Conservation (phyloP, 1,139 yeast species). For the Geotrichum macrosporum region DNA sequence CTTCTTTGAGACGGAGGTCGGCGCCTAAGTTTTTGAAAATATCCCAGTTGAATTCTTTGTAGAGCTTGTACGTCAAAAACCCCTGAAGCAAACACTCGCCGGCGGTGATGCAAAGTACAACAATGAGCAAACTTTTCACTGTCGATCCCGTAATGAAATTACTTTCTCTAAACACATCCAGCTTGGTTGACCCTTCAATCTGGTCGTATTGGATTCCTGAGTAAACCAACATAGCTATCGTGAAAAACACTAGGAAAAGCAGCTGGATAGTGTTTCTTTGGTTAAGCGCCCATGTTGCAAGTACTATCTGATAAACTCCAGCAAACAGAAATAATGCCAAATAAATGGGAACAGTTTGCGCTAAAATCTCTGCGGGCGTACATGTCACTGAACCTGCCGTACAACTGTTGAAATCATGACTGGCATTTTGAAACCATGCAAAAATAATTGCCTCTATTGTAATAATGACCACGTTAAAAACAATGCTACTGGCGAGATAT, state of each 20-base stretch:
- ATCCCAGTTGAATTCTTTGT: slow-evolving; percentile 48
- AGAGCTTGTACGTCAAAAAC: slow-evolving; percentile 39
- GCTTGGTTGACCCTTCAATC: slow-evolving; percentile 36
- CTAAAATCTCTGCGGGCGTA: slow-evolving; percentile 27
- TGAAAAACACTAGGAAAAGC: slow-evolving; percentile 45
- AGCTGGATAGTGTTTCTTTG: slow-evolving; percentile 44
- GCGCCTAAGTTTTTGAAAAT: slow-evolving; percentile 52
- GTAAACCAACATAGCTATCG: slow-evolving; percentile 49
- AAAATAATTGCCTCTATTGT: slow-evolving; percentile 17
- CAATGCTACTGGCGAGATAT: slow-evolving; percentile 7
- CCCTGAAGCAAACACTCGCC: slow-evolving; percentile 41
- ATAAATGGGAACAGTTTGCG: slow-evolving; percentile 38
- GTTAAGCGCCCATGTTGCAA: slow-evolving; percentile 45
- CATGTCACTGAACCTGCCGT: slow-evolving; percentile 27
- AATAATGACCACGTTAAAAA: slow-evolving; percentile 17
- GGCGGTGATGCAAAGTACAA: slow-evolving; percentile 47
- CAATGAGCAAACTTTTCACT: slow-evolving; percentile 41
- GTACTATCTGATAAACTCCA: slow-evolving; percentile 41
- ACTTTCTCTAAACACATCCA: slow-evolving; percentile 18
- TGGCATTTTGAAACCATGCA: slow-evolving; percentile 27
- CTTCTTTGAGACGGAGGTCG: slow-evolving; percentile 42
- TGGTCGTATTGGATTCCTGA: slow-evolving; percentile 51
- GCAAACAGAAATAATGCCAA: slow-evolving; percentile 48
- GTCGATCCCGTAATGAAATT: slow-evolving; percentile 7
- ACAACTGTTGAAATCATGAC: slow-evolving; percentile 34